Evolutionary conservation across 257 asterid genomes (phyloP).

Genomic region (Solanum sejunctum): DNA sequence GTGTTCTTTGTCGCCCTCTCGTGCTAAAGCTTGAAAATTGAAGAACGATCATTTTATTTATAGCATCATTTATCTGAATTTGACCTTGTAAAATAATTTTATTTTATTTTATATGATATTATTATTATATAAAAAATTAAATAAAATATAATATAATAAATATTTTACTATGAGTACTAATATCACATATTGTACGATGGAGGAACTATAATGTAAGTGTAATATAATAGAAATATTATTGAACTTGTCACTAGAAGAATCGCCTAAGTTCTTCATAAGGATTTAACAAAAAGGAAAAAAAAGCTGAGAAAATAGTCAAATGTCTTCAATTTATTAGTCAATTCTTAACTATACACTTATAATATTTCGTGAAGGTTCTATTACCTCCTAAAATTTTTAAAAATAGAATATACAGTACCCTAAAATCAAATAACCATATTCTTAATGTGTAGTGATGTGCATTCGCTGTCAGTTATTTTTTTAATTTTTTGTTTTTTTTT

Average conservation of each 20-base stretch:
- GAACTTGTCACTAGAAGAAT: no score
- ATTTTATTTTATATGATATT: not conserved
- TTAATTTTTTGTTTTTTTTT: no score
- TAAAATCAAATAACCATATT: no score
- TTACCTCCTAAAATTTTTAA: no score
- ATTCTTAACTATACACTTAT: no score
- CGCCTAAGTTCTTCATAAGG: no score
- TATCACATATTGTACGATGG: not conserved
- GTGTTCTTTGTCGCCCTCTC: not conserved
- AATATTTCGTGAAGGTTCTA: no score
- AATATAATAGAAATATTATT: not conserved
- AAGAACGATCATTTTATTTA: not conserved
- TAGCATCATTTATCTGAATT: not conserved
- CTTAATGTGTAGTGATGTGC: no score
- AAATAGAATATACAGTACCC: no score
- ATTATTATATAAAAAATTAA: not conserved
- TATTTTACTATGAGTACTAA: not conserved
- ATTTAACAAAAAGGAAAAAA: not conserved
- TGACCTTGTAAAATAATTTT: not conserved
- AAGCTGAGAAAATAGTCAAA: not conserved
- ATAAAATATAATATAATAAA: not conserved
- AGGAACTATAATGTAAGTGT: not conserved
- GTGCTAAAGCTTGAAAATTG: not conserved
- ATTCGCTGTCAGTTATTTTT: no score
- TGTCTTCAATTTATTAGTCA: no score